Evolutionary conservation across 257 asterid genomes (phyloP), one percentile per base, ranked within the genome.

Genomic region (Plantago elongata): DNA sequence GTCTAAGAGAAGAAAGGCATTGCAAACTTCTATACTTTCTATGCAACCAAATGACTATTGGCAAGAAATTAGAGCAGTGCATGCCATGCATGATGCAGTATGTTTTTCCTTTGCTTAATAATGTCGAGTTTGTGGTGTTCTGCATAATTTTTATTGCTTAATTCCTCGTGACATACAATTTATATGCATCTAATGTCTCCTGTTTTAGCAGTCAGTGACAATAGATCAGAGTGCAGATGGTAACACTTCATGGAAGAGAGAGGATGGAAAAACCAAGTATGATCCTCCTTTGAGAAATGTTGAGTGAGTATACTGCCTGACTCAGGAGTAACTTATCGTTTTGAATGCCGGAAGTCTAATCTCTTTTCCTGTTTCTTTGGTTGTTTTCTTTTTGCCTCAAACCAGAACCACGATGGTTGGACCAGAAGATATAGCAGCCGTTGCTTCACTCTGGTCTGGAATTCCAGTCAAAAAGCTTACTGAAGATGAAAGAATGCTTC

Each of bases 381-480:
- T 7, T 5, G 38, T 34, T 34, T 34, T 50, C 37, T 51, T 54
- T 65, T 46, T 64, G 46, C 69, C 68, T 73, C 58, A 46, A 54
- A 76, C 37, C 77, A 92, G 99, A 66, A 49, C 74, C 44, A 48
- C 74, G 9, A 74, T 83, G 70, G 84, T 92, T 69, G 99, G 94
- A 57, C 82, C 91, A 37, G 97, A 89, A 77, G 97, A 92, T 69
- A 87, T 92, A 71, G 99, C 97, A 47, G 86, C 94, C 54, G 89
- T 89, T 71, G 96, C 97, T 72, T 92, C 97, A 55, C 75, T 89
- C 14, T 83, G 91, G 88, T 79, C 99, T 46, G 99, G 97, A 43
- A 83, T 92, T 76, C 99, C 99, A 9, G 94, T 89, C 59, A 79
- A 78, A 55, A 85, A 92, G 66, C 88, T 92, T 68, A 83, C 91